Evolutionary conservation across 805 yeast genomes (phyloP).

Genomic region (Candida broadrunensis): DNA sequence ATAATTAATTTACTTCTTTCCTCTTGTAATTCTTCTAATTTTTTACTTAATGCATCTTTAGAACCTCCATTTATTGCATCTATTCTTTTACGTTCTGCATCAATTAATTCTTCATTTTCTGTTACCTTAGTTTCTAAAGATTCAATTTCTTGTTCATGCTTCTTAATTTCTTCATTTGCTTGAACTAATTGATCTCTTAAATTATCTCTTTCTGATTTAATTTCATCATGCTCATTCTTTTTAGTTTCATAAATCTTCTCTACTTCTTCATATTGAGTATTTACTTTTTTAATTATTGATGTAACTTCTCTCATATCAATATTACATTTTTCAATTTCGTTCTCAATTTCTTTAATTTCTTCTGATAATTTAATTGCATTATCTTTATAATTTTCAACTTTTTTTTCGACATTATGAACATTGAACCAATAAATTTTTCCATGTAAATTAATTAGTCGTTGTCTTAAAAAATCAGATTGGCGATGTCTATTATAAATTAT

Average conservation of each 20-base stretch:
- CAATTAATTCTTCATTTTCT: constrained; percentile 18
- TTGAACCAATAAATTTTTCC: constrained; percentile 44
- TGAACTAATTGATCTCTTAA: background rate
- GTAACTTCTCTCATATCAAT: background rate
- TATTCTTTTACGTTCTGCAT: constrained; percentile 34
- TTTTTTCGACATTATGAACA: constrained; percentile 26
- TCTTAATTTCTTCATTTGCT: constrained; percentile 14
- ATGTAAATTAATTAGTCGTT: constrained; percentile 28
- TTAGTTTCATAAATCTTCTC: constrained; percentile 9
- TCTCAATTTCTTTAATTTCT: constrained; percentile 13
- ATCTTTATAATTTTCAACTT: constrained; percentile 14
- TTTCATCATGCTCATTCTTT: constrained; percentile 5
- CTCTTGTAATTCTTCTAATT: constrained; percentile 13
- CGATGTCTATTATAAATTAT: constrained; percentile 30
- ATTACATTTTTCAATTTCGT: constrained; percentile 11
- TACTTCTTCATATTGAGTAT: constrained; percentile 5
- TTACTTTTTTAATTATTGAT: background rate
- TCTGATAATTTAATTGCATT: constrained; percentile 7
- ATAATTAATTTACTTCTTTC: constrained; percentile 20
- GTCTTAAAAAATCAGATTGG: constrained; percentile 31
- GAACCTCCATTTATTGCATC: constrained; percentile 44
- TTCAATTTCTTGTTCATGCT: constrained; percentile 16
- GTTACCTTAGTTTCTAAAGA: constrained; percentile 15
- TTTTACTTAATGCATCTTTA: constrained; percentile 26
- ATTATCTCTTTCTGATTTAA: constrained; percentile 5